Conservation (phyloP, 129 eudicot genomes). For the Pseudognaphalium luteoalbum region DNA sequence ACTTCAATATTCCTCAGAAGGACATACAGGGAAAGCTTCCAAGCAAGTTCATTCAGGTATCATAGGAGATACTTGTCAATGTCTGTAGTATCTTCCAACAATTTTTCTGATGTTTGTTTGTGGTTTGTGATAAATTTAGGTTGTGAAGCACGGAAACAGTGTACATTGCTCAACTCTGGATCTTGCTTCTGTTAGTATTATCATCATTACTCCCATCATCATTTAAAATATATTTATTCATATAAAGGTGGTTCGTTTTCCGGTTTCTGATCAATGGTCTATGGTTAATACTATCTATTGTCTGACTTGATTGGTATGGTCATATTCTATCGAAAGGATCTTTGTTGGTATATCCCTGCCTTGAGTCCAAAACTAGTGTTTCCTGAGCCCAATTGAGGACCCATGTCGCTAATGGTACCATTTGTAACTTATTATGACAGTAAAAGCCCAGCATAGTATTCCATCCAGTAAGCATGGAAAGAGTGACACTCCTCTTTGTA, state of each 20-base stretch:
- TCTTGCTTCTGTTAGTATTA: slow-evolving; percentile 87
- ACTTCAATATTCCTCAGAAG: slow-evolving; percentile 89
- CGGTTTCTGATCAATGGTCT: neutral
- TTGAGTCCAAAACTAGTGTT: slow-evolving; percentile 26
- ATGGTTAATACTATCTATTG: slow-evolving; percentile 7
- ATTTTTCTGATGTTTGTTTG: slow-evolving; percentile 23
- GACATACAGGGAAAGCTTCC: slow-evolving; percentile 93
- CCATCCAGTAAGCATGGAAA: slow-evolving; percentile 7
- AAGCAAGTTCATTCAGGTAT: slow-evolving; percentile 92
- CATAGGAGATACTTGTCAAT: slow-evolving; percentile 22
- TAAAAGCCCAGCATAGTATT: slow-evolving; percentile 4
- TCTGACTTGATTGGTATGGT: slow-evolving; percentile 6
- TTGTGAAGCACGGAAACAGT: slow-evolving; percentile 89
- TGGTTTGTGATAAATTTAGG: slow-evolving; percentile 47
- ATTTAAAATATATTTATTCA: neutral
- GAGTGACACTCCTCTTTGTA: slow-evolving; percentile 14
- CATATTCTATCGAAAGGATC: neutral
- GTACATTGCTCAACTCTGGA: slow-evolving; percentile 89
- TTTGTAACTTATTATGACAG: slow-evolving; percentile 9
- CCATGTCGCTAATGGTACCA: neutral
- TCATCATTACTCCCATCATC: neutral
- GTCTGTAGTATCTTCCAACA: slow-evolving; percentile 3
- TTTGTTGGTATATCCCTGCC: neutral
- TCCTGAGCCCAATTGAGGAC: slow-evolving; percentile 5
- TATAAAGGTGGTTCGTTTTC: slow-evolving; percentile 15